phyloP scores from a whole-genome alignment of 495 filamentous ascomycete genomes.

The Penicillium nucicola region DNA sequence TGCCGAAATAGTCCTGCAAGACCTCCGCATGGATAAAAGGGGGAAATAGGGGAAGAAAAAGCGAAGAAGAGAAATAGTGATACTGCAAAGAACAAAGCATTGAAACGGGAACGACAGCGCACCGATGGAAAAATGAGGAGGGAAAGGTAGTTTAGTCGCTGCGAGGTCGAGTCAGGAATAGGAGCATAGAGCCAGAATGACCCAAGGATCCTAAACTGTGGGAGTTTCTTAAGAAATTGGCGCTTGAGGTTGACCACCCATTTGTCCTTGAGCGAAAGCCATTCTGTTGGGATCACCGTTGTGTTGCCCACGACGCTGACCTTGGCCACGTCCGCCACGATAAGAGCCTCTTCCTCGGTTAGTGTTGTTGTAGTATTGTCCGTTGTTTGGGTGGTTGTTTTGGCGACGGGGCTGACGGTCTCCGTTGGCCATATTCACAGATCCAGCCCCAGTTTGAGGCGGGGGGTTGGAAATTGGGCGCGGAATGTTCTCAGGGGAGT shows the following conservation, averaged over 20 bases:
- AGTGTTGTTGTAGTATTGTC: slow-evolving; percentile 31
- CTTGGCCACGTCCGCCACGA: slow-evolving; percentile 44
- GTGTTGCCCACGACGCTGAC: slow-evolving; percentile 38
- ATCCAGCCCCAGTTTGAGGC: slow-evolving; percentile 21
- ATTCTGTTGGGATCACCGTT: slow-evolving; percentile 31
- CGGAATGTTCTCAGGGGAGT: slow-evolving; percentile 91
- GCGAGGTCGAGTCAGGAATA: neutral
- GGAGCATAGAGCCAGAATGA: neutral
- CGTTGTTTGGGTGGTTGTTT: slow-evolving; percentile 33
- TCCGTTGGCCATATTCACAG: slow-evolving; percentile 20
- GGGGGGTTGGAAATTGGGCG: slow-evolving; percentile 60
- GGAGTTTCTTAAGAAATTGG: slow-evolving; percentile 20
- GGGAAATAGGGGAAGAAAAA: neutral
- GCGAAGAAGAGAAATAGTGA: slow-evolving; percentile 2
- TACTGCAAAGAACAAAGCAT: too few relatives aligned
- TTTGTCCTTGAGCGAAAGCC: slow-evolving; percentile 23
- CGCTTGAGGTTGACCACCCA: slow-evolving; percentile 31
- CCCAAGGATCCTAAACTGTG: slow-evolving; percentile 1
- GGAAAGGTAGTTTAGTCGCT: neutral
- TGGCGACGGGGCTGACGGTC: slow-evolving; percentile 39
- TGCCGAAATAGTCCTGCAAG: neutral
- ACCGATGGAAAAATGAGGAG: neutral
- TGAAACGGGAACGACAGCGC: neutral
- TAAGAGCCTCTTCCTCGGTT: slow-evolving; percentile 38
- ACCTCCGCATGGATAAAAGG: neutral